These are phyloP conservation scores for Plasmodium inui DNA, from an alignment of 169 alveolate genomes.

Conservation along the genomic window DNA sequence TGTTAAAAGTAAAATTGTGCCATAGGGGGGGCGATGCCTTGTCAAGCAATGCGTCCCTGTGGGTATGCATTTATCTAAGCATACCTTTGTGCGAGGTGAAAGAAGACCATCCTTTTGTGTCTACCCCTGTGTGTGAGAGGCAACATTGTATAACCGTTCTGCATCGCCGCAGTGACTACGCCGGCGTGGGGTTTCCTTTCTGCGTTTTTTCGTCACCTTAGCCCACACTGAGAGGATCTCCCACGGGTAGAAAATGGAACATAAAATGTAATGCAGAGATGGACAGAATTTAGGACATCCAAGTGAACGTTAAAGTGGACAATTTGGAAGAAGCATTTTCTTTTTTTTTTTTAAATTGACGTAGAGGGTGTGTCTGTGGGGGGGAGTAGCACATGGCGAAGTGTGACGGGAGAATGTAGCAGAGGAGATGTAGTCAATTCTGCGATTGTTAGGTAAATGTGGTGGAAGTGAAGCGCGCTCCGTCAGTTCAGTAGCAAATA, in stretches of 20 bases:
- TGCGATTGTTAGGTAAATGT: not conserved
- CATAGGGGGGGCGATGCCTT: not conserved
- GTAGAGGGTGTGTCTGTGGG: too few relatives aligned
- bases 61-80: not conserved
- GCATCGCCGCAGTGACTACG: not conserved
- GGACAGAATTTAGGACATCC: not conserved
- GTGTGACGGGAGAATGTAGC: not conserved
- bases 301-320: not conserved
- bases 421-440: not conserved
- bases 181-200: not conserved
- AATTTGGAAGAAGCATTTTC: not conserved
- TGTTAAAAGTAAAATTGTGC: not conserved
- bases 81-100: not conserved
- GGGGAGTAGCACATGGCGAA: not conserved
- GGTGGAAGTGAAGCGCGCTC: not conserved
- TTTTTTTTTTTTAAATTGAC: not conserved
- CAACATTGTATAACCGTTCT: not conserved
- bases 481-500: not conserved
- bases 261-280: not conserved
- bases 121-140: not conserved
- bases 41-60: not conserved
- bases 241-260: not conserved
- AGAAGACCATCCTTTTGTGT: not conserved
- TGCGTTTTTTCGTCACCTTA: not conserved
- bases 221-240: not conserved